Conservation (phyloP, 805 yeast genomes). For the Ogataea thermomethanolica region DNA sequence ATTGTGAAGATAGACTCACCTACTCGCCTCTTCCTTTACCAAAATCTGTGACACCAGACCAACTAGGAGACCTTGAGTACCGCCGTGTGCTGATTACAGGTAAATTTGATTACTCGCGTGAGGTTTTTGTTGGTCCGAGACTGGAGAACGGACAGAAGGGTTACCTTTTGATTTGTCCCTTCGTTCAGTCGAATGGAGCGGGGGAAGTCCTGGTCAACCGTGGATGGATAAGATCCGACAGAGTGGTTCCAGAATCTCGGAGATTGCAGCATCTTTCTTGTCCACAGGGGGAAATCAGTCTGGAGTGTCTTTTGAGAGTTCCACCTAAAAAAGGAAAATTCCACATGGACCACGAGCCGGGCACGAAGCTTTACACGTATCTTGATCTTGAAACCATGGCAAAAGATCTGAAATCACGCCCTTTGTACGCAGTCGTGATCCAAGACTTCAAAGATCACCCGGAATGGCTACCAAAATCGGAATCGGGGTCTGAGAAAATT, state of each 20-base stretch:
- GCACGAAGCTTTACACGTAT: conserved; percentile 68
- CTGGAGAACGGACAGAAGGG: conserved; percentile 71
- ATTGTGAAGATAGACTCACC: conserved; percentile 77
- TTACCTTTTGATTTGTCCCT: conserved; percentile 76
- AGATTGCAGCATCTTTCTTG: conserved; percentile 63
- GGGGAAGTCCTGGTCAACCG: conserved; percentile 78
- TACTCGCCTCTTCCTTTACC: conserved; percentile 74
- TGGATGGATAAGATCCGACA: conserved; percentile 84
- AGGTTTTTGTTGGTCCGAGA: conserved; percentile 90
- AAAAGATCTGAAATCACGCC: conserved; percentile 57
- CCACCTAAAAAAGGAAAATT: conserved; percentile 59
- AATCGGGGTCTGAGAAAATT: background rate
- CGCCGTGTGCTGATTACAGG: conserved; percentile 78
- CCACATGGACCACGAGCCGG: conserved; percentile 67
- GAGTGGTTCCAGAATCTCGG: conserved; percentile 52
- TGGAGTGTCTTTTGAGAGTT: conserved; percentile 70
- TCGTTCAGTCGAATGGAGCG: conserved; percentile 70
- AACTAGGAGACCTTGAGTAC: conserved; percentile 72
- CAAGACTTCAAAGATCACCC: conserved; percentile 65
- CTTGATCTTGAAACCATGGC: conserved; percentile 85
- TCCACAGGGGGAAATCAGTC: conserved; percentile 67
- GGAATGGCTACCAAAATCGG: conserved; percentile 33
- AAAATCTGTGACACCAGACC: conserved; percentile 55
- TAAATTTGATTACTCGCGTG: conserved; percentile 76
- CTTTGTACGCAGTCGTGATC: conserved; percentile 73